phyloP scores from a whole-genome alignment of 768 basidiomycete species.

The Collybiopsis confluens region DNA sequence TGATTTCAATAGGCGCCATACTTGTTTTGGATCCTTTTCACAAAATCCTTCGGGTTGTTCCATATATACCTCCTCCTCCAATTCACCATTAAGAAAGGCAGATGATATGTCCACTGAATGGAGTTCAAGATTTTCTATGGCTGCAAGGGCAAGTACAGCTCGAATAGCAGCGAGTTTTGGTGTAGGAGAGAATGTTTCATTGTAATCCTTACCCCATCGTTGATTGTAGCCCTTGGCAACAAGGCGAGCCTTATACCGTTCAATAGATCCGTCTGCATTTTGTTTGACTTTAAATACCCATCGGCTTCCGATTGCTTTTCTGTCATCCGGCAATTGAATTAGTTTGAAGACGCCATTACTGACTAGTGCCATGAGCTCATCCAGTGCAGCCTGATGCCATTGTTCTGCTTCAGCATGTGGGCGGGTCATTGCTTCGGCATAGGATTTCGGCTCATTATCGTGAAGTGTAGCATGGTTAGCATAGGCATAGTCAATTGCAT shows the following conservation, averaged over 20 bases:
- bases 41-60: conserved; percentile 19
- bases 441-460: conserved; percentile 14
- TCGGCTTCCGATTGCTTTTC: conserved; percentile 27
- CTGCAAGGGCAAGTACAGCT: conserved; percentile 17
- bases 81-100: conserved; percentile 23
- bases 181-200: conserved; percentile 32
- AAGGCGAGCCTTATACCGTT: conserved; percentile 33
- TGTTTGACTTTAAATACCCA: conserved; percentile 42
- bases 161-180: conserved; percentile 14
- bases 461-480: conserved; percentile 7
- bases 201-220: conserved; percentile 33
- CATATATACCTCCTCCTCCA: conserved; percentile 32
- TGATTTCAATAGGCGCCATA: conserved; percentile 21
- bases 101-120: conserved; percentile 24
- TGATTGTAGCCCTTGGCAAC: conserved; percentile 38
- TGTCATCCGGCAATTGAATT: conserved; percentile 26
- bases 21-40: background rate
- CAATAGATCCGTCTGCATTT: conserved; percentile 32
- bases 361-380: conserved; percentile 22
- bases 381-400: conserved; percentile 21
- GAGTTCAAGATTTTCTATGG: conserved; percentile 19
- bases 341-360: conserved; percentile 30
- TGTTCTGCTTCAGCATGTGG: conserved; percentile 10
- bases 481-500: background rate
- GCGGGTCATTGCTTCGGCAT: conserved; percentile 15